Base-by-base conservation (phyloP, 768 basidiomycete genomes). In the Sporobolomyces phaffii region DNA sequence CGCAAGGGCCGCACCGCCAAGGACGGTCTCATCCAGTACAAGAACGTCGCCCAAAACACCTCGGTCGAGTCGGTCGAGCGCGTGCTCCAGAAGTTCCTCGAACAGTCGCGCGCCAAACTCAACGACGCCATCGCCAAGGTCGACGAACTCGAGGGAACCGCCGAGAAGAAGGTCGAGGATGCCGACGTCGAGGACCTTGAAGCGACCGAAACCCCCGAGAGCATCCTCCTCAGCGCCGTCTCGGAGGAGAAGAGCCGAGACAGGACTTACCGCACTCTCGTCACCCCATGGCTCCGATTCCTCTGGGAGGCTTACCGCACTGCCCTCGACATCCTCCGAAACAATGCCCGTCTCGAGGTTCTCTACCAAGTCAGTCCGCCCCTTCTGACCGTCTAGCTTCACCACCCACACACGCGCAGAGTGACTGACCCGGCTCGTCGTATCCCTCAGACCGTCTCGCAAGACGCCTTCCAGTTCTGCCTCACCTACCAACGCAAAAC, bases 261-360 rank as follows among this genome's bases (percentile, higher is more conserved):
- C 78, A 81, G 94, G 73, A 96, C 91, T 34, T 93, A 98, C 79
- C 81, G 94, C 50, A 89, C 91, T 10, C 83, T 98, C 57, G 91
- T 99, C 70, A 96, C 91, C 0, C 94, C 94, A 0, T 96, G 92
- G 87, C 87, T 98, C 76, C 92, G 93, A 76, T 96, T 97, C 78
- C 83, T 92, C n/a, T 98, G 93, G 92, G 94, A 98, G 81, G 90
- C 90, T 73, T 97, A 97, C 77, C 86, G 94, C 62, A 96, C 91
- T 24, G 91, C 89, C 1, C 81, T 99, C 45, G 94, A 98, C 80
- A 92, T 92, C 3, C 82, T 97, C 71, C 94, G 97, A 77, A 94
- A 96, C 77, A 97, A 96, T 75, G 89, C 91, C 22, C 81, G 94
- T 22, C 79, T 98, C 43, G 94, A 99, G 79, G 80, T 81, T 22